These are phyloP conservation scores for Tetracentron sinense DNA, from an alignment of 164 flowering plant species.

Conservation along the genomic window DNA sequence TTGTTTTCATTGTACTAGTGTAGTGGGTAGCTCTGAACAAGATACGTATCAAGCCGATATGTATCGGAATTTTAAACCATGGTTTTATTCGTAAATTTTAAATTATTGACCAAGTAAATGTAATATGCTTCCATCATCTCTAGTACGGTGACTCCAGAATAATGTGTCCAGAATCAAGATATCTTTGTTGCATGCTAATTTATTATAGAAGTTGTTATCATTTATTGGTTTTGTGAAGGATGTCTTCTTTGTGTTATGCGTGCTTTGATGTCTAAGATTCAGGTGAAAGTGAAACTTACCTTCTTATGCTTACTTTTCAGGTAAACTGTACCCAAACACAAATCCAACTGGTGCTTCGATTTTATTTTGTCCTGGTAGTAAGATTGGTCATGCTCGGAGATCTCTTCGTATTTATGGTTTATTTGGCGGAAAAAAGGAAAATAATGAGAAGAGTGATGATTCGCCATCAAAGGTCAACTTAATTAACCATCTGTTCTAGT, in stretches of 20 bases:
- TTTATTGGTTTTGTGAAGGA: background rate
- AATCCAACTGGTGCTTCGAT: slow-evolving; percentile 12
- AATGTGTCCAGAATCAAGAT: background rate
- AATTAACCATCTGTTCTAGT: background rate
- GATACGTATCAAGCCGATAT: no score
- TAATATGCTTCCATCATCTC: background rate
- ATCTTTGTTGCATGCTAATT: background rate
- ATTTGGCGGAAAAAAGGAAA: slow-evolving; percentile 82
- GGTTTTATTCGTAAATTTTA: no score
- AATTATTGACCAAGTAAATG: background rate
- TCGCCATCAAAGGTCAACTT: slow-evolving; percentile 48
- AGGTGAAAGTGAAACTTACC: background rate
- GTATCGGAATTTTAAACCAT: no score
- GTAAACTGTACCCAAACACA: slow-evolving; percentile 17
- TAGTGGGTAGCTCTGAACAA: no score
- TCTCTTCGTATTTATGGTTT: slow-evolving; percentile 39
- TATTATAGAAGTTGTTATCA: no score
- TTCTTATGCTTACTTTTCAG: slow-evolving; percentile 23
- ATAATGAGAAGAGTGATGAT: slow-evolving; percentile 54
- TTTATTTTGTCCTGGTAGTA: slow-evolving; percentile 22
- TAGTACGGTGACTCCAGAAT: background rate
- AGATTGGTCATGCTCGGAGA: slow-evolving; percentile 16
- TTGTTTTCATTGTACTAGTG: no score
- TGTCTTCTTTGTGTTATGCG: background rate
- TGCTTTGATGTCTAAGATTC: no score